A percentile compares a stretch with the other conserved stretches of the same genome.
These are phyloP conservation scores for Pseudogymnoascus sp. DNA, from an alignment of 2,329 filamentous ascomycete species.

Conservation along the genomic window DNA sequence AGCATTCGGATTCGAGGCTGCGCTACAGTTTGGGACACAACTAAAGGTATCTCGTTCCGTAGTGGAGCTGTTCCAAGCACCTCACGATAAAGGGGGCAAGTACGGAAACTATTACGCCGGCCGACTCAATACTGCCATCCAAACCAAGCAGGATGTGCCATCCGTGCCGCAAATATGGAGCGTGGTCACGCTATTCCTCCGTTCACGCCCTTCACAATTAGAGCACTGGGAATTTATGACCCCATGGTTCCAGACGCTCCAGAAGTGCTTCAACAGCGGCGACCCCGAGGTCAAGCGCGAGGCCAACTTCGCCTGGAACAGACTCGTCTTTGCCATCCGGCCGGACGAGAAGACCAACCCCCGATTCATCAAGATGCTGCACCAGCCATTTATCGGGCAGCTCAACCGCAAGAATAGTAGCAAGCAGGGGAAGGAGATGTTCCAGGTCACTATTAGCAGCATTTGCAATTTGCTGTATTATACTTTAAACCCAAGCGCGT, in stretches of 20 bases:
- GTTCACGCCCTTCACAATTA: conserved; percentile 50
- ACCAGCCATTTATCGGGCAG: conserved; percentile 61
- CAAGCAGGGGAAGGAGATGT: conserved; percentile 52
- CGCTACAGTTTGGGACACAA: conserved; percentile 62
- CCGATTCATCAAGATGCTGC: conserved; percentile 55
- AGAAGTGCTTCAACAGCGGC: conserved; percentile 75
- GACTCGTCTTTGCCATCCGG: conserved; percentile 68
- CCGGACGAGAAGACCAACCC: conserved; percentile 51
- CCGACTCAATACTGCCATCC: conserved; percentile 61
- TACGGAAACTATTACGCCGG: conserved; percentile 65
- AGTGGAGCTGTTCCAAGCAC: conserved; percentile 53
- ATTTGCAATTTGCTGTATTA: conserved; percentile 82
- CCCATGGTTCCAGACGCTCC: conserved; percentile 71
- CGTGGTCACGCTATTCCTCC: conserved; percentile 69
- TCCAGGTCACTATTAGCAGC: conserved; percentile 54
- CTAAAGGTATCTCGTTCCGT: conserved; percentile 60
- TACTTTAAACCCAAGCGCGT: conserved; percentile 63
- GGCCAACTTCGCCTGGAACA: conserved; percentile 79
- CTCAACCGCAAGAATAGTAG: conserved; percentile 56
- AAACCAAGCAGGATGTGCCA: conserved; percentile 51
- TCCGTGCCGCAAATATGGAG: conserved; percentile 87
- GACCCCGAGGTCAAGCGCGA: conserved; percentile 65
- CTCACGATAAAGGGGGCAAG: conserved; percentile 44
- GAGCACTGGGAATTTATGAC: conserved; percentile 65
- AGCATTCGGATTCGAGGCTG: conserved; percentile 63